Conservation (phyloP, 1,284 basidiomycete genomes). For the Leccinum solheimii region DNA sequence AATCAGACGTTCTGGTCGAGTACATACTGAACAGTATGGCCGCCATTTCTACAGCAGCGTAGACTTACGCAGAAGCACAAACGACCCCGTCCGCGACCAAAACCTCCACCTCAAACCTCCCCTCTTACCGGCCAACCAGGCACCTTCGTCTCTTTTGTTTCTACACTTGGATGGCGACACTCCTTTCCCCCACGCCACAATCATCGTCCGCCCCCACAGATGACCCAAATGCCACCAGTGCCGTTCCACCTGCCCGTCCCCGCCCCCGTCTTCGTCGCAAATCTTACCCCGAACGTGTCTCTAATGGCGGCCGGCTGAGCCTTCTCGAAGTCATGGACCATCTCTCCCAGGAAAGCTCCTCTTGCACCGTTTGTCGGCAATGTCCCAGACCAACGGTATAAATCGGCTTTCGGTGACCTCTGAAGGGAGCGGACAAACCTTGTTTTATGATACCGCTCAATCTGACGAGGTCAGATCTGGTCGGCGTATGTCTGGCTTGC, state of each 20-base stretch:
- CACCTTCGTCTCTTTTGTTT: slow-evolving; percentile 29
- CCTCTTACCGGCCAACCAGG: slow-evolving; percentile 15
- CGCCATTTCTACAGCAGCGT: slow-evolving; percentile 1
- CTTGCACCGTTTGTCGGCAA: slow-evolving; percentile 16
- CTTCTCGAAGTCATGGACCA: slow-evolving; percentile 34
- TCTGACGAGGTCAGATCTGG: slow-evolving; percentile 2
- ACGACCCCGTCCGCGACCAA: slow-evolving; percentile 19
- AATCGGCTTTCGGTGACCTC: slow-evolving; percentile 27
- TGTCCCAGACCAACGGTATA: slow-evolving; percentile 9
- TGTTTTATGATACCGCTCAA: slow-evolving; percentile 27
- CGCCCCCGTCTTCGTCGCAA: slow-evolving; percentile 21
- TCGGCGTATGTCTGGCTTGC: slow-evolving; percentile 5
- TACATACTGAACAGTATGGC: no score
- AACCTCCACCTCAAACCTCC: slow-evolving; percentile 20
- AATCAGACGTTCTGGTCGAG: no score
- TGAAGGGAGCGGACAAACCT: slow-evolving; percentile 29
- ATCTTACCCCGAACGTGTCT: slow-evolving; percentile 31
- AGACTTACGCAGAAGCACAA: slow-evolving; percentile 10
- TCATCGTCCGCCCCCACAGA: neutral
- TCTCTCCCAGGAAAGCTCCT: slow-evolving; percentile 23
- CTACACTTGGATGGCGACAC: slow-evolving; percentile 19
- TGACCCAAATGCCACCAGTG: neutral
- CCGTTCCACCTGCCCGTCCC: slow-evolving; percentile 18
- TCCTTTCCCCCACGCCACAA: neutral
- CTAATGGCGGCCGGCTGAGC: slow-evolving; percentile 25